phyloP scores from a whole-genome alignment of 129 eudicot species.

The Pulicaria dysenterica region DNA sequence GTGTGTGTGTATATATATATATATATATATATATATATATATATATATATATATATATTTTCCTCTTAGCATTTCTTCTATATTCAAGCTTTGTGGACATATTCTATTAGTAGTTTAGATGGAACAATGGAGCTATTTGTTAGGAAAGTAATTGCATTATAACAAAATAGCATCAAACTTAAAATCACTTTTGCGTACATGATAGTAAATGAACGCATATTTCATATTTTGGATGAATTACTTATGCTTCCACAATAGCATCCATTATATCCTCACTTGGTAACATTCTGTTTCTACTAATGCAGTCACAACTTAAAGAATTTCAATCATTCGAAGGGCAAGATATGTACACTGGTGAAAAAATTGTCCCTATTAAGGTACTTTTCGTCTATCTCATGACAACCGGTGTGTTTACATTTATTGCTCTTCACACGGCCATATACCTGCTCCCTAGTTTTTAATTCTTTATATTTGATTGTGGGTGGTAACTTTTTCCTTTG shows the following conservation, averaged over 20 bases:
- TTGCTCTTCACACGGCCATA: background rate
- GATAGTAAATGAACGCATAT: background rate
- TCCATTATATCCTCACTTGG: background rate
- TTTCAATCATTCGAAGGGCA: constrained; percentile 92
- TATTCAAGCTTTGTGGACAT: background rate
- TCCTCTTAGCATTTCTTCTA: background rate
- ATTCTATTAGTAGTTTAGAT: background rate
- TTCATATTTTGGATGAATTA: background rate
- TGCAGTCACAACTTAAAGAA: constrained; percentile 85
- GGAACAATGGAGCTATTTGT: background rate
- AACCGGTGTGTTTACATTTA: background rate
- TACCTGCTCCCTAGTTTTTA: background rate
- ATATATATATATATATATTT: background rate
- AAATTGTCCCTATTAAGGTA: constrained; percentile 95
- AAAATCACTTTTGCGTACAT: background rate
- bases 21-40: background rate
- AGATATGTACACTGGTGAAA: constrained; percentile 94
- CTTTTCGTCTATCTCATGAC: constrained; percentile 29
- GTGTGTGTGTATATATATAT: background rate
- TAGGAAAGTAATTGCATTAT: background rate
- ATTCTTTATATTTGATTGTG: constrained; percentile 7
- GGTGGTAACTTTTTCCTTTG: constrained; percentile 25
- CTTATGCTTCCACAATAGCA: constrained; percentile 1
- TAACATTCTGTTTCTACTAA: constrained; percentile 21
- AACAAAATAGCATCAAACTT: background rate